Base-by-base conservation (phyloP, 139 green algal genomes). In the Choricystis sp. region DNA sequence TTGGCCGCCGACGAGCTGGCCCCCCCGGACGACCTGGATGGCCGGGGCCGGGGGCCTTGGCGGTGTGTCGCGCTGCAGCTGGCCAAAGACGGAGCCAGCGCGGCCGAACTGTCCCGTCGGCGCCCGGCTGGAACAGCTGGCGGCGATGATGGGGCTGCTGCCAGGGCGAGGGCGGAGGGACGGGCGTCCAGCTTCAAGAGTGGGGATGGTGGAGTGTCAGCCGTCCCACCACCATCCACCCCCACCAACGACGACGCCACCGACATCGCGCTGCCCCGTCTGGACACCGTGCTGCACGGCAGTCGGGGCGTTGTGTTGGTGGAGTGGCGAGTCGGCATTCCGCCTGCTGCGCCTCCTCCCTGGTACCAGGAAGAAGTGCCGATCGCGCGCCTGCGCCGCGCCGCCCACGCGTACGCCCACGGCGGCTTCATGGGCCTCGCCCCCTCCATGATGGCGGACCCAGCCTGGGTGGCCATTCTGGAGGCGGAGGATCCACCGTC, bases 361-460 rank as follows among this genome's bases (percentile, higher is more conserved):
- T 16, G 9, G 40, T 16, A 52, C 40, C 40, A 52, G 9, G 27
- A 26, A 19, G 27, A 62, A 27, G 58, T 62, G 58, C 58, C 58
- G 1, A 30, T 62, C 16, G 5, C 26, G 26, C 26, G 26, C 4
- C 58, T 62, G 58, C 58, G 26, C 14, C 58, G 21, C 20, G 4
- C 3, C 3, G 3, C 26, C 16, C 74, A 79, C 69, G 60, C n/a
- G 20, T 79, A 79, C 56, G 74, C 69, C 3, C 74, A 79, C 57
- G 74, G 74, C 16, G 74, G 73, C 61, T 79, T 76, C 66, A 76
- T 76, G 69, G 74, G 74, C 20, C 55, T 60, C 1, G 67, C 69
- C 26, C 31, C 73, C 52, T 66, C 31, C 0, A 26, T 79, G 66
- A 59, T 74, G 64, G 40, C 57, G 2, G 74, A 79, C 48, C 26